phyloP scores from a whole-genome alignment of 2,329 filamentous ascomycete genomes.

The Trichoderma brevicompactum region DNA sequence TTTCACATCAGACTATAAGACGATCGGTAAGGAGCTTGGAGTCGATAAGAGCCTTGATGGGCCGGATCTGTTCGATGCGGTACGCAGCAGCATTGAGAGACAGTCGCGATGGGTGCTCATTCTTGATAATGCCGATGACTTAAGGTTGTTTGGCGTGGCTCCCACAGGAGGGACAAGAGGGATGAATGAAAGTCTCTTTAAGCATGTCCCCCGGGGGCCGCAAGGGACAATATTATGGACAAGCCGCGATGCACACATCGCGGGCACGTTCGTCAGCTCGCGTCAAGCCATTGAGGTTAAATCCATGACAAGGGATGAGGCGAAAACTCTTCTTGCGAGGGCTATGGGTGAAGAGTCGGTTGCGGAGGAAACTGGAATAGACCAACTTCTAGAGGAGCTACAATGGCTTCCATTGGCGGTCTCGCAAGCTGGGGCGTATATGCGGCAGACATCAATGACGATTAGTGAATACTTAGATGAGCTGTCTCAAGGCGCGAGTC shows the following conservation, averaged over 20 bases:
- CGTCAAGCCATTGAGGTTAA: constrained; percentile 34
- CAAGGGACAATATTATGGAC: constrained; percentile 41
- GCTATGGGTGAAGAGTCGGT: constrained; percentile 28
- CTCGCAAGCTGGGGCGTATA: constrained; percentile 40
- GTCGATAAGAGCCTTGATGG: constrained; percentile 32
- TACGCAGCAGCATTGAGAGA: constrained; percentile 32
- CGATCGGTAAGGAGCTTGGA: constrained; percentile 37
- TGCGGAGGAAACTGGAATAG: neutral
- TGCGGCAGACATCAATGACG: constrained; percentile 36
- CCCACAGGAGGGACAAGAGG: constrained; percentile 14
- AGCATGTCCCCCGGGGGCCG: constrained; percentile 35
- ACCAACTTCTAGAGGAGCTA: constrained; percentile 33
- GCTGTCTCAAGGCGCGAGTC: constrained; percentile 33
- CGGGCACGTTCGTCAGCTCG: constrained; percentile 34
- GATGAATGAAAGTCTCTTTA: neutral
- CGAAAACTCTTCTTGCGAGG: neutral
- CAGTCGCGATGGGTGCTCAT: constrained; percentile 38
- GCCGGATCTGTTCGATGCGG: constrained; percentile 32
- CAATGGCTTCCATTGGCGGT: constrained; percentile 41
- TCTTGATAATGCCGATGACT: constrained; percentile 43
- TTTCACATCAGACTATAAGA: constrained; percentile 40
- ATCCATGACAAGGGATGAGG: constrained; percentile 32
- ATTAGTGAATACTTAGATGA: constrained; percentile 36
- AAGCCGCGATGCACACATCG: constrained; percentile 37
- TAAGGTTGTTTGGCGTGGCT: constrained; percentile 37